Evolutionary conservation across 805 yeast species (phyloP).

Genomic region (Lipomyces spencermartinsiae): DNA sequence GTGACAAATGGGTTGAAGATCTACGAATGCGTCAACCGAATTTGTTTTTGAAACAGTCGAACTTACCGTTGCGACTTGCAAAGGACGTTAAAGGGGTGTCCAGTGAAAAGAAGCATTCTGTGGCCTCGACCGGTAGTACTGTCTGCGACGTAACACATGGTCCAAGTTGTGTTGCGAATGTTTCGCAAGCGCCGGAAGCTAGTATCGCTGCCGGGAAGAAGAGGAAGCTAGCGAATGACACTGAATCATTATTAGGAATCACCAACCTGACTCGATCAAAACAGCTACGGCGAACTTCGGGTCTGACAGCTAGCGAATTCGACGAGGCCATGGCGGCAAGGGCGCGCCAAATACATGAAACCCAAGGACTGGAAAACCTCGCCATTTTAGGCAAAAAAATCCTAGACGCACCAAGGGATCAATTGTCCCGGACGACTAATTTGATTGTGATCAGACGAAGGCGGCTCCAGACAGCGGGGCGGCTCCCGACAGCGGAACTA

Average conservation of each 20-base stretch:
- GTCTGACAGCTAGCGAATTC: not conserved
- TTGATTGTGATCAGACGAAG: not conserved
- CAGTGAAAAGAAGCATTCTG: not conserved
- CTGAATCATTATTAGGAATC: not conserved
- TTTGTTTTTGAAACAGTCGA: conserved; percentile 51
- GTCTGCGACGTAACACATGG: not conserved
- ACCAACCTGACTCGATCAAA: not conserved
- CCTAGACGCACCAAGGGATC: not conserved
- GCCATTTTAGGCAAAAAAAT: not conserved
- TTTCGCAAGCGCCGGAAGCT: not conserved
- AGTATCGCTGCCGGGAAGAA: not conserved
- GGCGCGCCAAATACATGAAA: not conserved
- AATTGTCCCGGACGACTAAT: not conserved
- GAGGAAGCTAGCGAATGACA: not conserved
- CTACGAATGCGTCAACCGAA: conserved; percentile 63
- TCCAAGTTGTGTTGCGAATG: not conserved
- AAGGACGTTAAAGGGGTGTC: conserved; percentile 5
- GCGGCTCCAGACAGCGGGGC: not conserved
- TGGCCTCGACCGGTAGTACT: too few species aligned
- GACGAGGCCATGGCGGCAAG: not conserved
- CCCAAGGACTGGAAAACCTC: not conserved
- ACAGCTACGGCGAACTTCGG: not conserved
- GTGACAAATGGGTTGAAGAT: conserved; percentile 77
- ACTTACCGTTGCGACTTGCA: conserved; percentile 14
- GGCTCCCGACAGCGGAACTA: too few species aligned